A percentile compares a stretch with the other conserved stretches of the same genome.
phyloP scores from a whole-genome alignment of 345 rosid genomes.

The Eucalyptus erythrocorys region DNA sequence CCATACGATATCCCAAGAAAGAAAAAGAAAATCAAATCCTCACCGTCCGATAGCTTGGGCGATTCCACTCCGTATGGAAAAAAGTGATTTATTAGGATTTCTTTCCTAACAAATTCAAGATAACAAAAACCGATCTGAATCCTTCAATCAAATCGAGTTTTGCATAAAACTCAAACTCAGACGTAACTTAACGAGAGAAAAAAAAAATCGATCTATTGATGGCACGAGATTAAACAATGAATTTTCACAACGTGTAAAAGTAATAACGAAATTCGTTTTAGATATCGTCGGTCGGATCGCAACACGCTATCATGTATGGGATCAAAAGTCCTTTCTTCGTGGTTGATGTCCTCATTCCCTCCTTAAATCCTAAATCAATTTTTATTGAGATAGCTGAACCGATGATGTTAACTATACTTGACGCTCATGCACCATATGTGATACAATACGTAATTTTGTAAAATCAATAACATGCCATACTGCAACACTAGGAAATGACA shows the following conservation, averaged over 20 bases:
- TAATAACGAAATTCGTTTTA: accelerated
- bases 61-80: not conserved
- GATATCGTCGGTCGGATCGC: accelerated
- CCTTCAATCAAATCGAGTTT: not conserved
- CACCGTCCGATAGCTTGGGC: not conserved
- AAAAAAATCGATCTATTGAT: not conserved
- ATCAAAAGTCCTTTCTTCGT: not conserved
- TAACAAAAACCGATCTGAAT: not conserved
- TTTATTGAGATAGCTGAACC: not conserved
- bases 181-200: not conserved
- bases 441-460: not conserved
- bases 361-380: not conserved
- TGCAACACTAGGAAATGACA: not conserved
- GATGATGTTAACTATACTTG: not conserved
- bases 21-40: not conserved
- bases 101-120: not conserved
- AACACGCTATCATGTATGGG: not conserved
- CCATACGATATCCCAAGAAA: not conserved
- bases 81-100: not conserved
- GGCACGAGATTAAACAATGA: accelerated
- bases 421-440: accelerated
- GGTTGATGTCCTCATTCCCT: not conserved
- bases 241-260: accelerated
- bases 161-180: not conserved
- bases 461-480: not conserved